Conservation (phyloP, 306 rosid species). For the Castanea sativa region DNA sequence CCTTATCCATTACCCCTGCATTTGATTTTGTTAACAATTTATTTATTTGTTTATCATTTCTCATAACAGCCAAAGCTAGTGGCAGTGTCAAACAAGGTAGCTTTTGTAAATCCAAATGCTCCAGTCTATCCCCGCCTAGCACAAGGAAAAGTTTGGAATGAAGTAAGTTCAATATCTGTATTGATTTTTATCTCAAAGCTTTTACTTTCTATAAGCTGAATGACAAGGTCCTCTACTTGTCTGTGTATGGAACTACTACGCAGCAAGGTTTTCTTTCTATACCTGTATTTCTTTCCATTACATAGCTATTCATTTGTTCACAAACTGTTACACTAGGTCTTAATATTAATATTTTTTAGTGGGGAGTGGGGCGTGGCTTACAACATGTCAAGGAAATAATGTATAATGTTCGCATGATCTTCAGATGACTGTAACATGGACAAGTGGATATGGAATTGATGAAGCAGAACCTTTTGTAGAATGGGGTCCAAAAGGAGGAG, state of each 20-base stretch:
- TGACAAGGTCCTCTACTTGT: constrained; percentile 2
- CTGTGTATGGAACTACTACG: constrained; percentile 7
- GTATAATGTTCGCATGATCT: background rate
- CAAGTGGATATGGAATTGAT: constrained; percentile 77
- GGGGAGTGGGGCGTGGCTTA: background rate
- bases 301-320: constrained; percentile 1
- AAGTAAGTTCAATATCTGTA: constrained; percentile 47
- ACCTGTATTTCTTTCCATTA: constrained; percentile 11
- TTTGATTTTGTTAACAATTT: background rate
- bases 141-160: constrained; percentile 87
- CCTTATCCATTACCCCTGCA: no score
- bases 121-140: constrained; percentile 95
- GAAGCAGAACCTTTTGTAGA: constrained; percentile 88
- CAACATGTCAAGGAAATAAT: constrained; percentile 4
- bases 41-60: constrained; percentile 12
- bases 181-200: background rate
- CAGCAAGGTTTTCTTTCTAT: background rate
- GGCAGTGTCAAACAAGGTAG: constrained; percentile 56
- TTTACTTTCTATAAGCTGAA: constrained; percentile 1
- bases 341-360: no score
- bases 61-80: constrained; percentile 75
- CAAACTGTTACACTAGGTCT: background rate
- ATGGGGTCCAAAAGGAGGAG: constrained; percentile 73
- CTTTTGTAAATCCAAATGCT: constrained; percentile 77
- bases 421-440: constrained; percentile 96